These are phyloP conservation scores for Chionographis japonica DNA, from an alignment of 106 monocot genomes.

Conservation along the genomic window DNA sequence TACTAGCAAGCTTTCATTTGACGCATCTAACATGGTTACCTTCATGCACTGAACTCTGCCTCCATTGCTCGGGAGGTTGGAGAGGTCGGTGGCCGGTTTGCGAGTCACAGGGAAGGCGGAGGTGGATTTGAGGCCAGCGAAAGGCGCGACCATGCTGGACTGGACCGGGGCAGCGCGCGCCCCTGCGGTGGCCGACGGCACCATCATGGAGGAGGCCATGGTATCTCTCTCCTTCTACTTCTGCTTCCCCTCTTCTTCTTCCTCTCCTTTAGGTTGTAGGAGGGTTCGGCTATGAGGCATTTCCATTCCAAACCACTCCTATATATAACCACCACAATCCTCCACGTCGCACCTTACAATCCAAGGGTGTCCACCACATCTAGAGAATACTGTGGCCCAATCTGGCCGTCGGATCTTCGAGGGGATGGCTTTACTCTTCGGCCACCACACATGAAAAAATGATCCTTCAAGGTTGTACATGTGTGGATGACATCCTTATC, in stretches of 20 bases:
- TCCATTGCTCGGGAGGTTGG: conserved; percentile 57
- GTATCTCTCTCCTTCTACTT: background rate
- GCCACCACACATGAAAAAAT: conserved; percentile 7
- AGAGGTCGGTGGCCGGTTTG: conserved; percentile 20
- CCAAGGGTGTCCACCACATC: too few species aligned
- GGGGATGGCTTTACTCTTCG: too few species aligned
- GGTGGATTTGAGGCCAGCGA: conserved; percentile 48
- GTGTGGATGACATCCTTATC: conserved; percentile 9
- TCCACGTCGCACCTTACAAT: background rate
- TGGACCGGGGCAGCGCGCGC: conserved; percentile 21
- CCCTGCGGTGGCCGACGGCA: conserved; percentile 21
- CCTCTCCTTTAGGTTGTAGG: background rate
- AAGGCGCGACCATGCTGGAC: conserved; percentile 44
- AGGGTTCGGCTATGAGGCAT: too few species aligned
- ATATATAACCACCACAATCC: background rate
- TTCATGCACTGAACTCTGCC: conserved; percentile 63
- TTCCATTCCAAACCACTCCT: background rate
- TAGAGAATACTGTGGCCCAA: background rate
- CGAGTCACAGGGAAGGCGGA: conserved; percentile 39
- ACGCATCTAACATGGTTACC: conserved; percentile 8
- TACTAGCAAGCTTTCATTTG: too few species aligned
- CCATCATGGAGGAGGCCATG: conserved; percentile 32
- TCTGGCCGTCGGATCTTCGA: background rate
- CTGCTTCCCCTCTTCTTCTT: background rate
- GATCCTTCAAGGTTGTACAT: background rate